Conservation (phyloP, 306 rosid genomes). For the Pterocarpus santalinus region DNA sequence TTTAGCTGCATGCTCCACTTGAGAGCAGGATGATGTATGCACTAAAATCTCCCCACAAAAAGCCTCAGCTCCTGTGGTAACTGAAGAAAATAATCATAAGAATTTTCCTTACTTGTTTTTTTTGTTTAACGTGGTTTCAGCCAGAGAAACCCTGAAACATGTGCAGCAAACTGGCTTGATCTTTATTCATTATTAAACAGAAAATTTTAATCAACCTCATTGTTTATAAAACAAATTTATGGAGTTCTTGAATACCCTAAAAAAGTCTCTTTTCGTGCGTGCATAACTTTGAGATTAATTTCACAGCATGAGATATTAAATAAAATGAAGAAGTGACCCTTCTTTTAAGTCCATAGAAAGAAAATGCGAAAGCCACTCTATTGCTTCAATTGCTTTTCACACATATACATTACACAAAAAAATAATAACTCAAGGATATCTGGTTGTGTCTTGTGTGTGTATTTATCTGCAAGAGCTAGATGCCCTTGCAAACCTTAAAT, state of each 20-base stretch:
- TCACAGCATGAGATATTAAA: neutral
- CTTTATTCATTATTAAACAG: neutral
- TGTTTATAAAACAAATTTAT: neutral
- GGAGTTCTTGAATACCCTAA: neutral
- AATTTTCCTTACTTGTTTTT: neutral
- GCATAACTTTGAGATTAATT: neutral
- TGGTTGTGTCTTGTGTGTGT: slow-evolving; percentile 15
- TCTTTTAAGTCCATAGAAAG: slow-evolving; percentile 32
- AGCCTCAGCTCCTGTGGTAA: neutral
- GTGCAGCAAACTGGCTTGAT: neutral
- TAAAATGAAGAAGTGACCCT: slow-evolving; percentile 21
- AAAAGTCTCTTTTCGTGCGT: neutral
- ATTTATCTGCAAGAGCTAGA: slow-evolving; percentile 11
- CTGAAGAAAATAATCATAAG: slow-evolving; percentile 16
- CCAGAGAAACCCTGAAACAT: slow-evolving; percentile 2
- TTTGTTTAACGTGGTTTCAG: neutral
- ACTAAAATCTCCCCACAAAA: slow-evolving; percentile 8
- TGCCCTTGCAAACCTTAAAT: neutral
- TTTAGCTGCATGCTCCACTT: neutral
- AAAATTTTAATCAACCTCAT: neutral
- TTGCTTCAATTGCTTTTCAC: slow-evolving; percentile 34
- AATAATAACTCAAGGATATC: slow-evolving; percentile 26
- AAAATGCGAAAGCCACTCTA: slow-evolving; percentile 13
- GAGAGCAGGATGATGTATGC: neutral
- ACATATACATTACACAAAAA: neutral